These are phyloP conservation scores for Hanseniaspora sp. DNA, from an alignment of 1,139 yeast species.

Conservation along the genomic window DNA sequence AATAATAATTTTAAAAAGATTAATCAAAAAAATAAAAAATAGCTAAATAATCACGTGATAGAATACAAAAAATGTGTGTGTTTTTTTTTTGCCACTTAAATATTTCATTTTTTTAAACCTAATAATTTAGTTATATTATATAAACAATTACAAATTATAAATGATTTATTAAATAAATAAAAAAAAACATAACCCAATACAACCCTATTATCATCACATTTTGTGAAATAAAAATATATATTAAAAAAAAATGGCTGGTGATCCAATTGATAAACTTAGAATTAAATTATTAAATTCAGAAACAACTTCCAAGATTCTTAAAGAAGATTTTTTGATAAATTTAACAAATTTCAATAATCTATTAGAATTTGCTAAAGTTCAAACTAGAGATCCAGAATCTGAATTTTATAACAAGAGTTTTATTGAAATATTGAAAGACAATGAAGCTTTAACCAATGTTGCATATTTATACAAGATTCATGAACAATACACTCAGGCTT, in stretches of 20 bases:
- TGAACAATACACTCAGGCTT: conserved; percentile 66
- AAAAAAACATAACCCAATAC: background rate
- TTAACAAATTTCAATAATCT: conserved; percentile 8
- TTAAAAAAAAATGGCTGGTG: conserved; percentile 23
- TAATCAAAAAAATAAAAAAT: no score
- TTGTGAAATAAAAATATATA: background rate
- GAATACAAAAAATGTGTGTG: no score
- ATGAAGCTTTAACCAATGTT: conserved; percentile 6
- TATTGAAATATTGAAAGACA: conserved; percentile 10
- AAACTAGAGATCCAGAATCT: conserved; percentile 4
- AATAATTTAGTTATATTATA: no score
- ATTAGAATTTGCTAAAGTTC: conserved; percentile 13
- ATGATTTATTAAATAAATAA: background rate
- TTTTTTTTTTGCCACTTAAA: no score
- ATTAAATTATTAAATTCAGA: conserved; percentile 33
- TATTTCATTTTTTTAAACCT: no score
- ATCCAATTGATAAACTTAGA: conserved; percentile 39
- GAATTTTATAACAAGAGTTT: conserved; percentile 7
- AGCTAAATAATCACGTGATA: no score
- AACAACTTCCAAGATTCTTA: conserved; percentile 17
- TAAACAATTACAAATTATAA: no score
- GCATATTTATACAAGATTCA: conserved; percentile 51
- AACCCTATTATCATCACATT: background rate
- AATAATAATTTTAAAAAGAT: no score
- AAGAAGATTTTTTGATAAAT: conserved; percentile 12